These are phyloP conservation scores for Leccinum disarticulatum DNA, from an alignment of 768 basidiomycete genomes.

Conservation along the genomic window DNA sequence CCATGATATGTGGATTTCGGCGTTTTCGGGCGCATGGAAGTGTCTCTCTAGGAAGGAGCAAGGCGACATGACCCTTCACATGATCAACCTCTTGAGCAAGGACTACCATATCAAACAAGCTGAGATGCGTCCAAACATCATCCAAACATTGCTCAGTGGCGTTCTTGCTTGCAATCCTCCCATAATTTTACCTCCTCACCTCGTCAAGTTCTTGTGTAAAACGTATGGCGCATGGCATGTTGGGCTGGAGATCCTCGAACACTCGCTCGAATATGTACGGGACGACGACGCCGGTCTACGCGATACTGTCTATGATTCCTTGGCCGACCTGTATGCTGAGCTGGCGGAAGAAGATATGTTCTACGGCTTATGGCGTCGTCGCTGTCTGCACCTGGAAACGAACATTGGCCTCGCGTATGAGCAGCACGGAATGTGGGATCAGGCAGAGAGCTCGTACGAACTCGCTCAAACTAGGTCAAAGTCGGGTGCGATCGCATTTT, in stretches of 20 bases:
- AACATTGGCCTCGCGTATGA: slow-evolving; percentile 87
- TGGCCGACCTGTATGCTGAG: slow-evolving; percentile 95
- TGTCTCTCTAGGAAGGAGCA: slow-evolving; percentile 87
- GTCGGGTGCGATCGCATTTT: slow-evolving; percentile 80
- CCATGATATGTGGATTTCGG: slow-evolving; percentile 82
- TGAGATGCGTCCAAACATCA: slow-evolving; percentile 85
- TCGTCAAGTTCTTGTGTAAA: slow-evolving; percentile 95
- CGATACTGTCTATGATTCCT: slow-evolving; percentile 84
- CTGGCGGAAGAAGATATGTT: slow-evolving; percentile 96
- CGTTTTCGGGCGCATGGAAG: slow-evolving; percentile 85
- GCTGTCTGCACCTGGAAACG: slow-evolving; percentile 86
- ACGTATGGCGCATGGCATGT: slow-evolving; percentile 97
- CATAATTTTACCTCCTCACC: slow-evolving; percentile 88
- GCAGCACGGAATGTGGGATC: slow-evolving; percentile 97
- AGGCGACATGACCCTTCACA: slow-evolving; percentile 81
- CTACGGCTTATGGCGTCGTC: slow-evolving; percentile 92
- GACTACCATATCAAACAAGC: slow-evolving; percentile 92
- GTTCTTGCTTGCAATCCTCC: slow-evolving; percentile 83
- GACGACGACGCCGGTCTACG: slow-evolving; percentile 79
- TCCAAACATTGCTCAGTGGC: slow-evolving; percentile 86
- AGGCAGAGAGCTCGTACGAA: slow-evolving; percentile 88
- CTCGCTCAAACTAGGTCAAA: slow-evolving; percentile 84
- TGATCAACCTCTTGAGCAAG: slow-evolving; percentile 87
- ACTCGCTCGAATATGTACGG: slow-evolving; percentile 73
- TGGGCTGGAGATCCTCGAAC: slow-evolving; percentile 79